phyloP scores from a whole-genome alignment of 352 stramenopile species.

The Bremia lactucae region DNA sequence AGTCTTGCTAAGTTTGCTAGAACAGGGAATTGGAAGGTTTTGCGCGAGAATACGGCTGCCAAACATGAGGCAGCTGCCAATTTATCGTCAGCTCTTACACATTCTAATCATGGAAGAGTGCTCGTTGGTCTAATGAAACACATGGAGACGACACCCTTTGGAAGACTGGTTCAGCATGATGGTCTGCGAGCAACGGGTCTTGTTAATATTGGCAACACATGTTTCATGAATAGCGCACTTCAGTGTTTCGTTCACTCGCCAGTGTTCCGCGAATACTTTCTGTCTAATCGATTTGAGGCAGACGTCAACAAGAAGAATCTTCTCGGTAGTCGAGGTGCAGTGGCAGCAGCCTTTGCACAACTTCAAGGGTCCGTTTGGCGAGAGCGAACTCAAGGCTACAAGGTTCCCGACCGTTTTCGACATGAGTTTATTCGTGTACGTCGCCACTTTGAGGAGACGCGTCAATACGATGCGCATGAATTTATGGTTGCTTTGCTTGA shows the following conservation, averaged over 20 bases:
- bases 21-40: conserved; percentile 25
- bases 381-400: conserved; percentile 36
- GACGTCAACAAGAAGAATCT: conserved; percentile 94
- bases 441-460: conserved; percentile 59
- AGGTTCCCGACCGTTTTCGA: conserved; percentile 42
- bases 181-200: conserved; percentile 53
- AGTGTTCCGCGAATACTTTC: conserved; percentile 91
- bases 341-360: conserved; percentile 85
- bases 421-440: conserved; percentile 59
- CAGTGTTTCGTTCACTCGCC: conserved; percentile 92
- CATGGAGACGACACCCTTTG: conserved; percentile 24
- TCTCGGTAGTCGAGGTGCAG: conserved; percentile 83
- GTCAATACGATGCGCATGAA: conserved; percentile 94
- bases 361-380: conserved; percentile 62
- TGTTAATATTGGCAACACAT: conserved; percentile 82
- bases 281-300: conserved; percentile 79
- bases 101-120: conserved; percentile 10
- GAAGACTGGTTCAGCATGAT: conserved; percentile 19
- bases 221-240: conserved; percentile 82
- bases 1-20: conserved; percentile 24
- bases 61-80: conserved; percentile 15
- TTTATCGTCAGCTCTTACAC: conserved; percentile 5
- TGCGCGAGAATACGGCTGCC: conserved; percentile 18
- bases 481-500: conserved; percentile 95
- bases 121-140: conserved; percentile 22